phyloP scores from a whole-genome alignment of 1,139 yeast genomes.

The Lodderomyces theae region DNA sequence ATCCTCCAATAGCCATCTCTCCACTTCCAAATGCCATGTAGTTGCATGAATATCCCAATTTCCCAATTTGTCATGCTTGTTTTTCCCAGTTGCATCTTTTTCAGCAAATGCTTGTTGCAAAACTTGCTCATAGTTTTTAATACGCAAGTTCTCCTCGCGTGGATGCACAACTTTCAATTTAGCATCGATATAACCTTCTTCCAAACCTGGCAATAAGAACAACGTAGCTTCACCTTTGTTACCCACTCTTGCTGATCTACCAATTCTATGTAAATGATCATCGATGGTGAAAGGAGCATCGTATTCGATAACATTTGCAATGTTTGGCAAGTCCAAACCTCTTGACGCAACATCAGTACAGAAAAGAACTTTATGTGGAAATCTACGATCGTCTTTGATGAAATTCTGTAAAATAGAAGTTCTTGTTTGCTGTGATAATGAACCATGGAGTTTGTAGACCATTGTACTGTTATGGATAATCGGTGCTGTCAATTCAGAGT shows the following conservation, averaged over 20 bases:
- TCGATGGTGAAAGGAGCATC: conserved; percentile 72
- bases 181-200: conserved; percentile 74
- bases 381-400: conserved; percentile 26
- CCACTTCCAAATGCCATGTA: conserved; percentile 90
- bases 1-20: conserved; percentile 81
- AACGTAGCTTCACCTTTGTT: conserved; percentile 62
- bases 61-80: conserved; percentile 30
- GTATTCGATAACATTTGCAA: conserved; percentile 61
- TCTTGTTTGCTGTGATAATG: conserved; percentile 78
- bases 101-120: conserved; percentile 62
- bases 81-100: conserved; percentile 28
- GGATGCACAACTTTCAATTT: conserved; percentile 57
- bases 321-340: conserved; percentile 68
- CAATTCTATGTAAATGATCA: conserved; percentile 71
- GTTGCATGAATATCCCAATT: conserved; percentile 96
- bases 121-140: conserved; percentile 50
- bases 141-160: conserved; percentile 39
- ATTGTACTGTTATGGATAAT: conserved; percentile 46
- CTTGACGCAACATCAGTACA: conserved; percentile 81
- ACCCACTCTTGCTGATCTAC: conserved; percentile 76
- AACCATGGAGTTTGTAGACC: conserved; percentile 86
- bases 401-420: conserved; percentile 72
- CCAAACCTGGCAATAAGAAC: conserved; percentile 82
- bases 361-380: conserved; percentile 52
- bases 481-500: conserved; percentile 55